Conservation (phyloP, 805 yeast species). For the Candida maltosa region DNA sequence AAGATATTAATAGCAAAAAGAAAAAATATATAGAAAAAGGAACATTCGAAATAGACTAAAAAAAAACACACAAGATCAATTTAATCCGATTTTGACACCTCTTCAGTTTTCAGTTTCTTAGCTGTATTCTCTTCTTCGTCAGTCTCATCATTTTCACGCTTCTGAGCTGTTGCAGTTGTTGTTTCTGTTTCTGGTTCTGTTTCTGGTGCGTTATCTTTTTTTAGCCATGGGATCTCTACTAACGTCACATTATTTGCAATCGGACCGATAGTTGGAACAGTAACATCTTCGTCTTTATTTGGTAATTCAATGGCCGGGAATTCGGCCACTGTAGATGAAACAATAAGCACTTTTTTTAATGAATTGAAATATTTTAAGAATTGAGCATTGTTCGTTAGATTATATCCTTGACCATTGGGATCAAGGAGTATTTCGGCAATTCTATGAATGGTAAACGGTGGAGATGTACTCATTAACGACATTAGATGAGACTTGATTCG, state of each 20-base stretch:
- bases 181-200: background rate
- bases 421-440: constrained; percentile 44
- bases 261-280: background rate
- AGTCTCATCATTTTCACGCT: background rate
- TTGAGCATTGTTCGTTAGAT: constrained; percentile 21
- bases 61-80: too few relatives aligned
- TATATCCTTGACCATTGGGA: constrained; percentile 35
- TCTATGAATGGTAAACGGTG: constrained; percentile 49
- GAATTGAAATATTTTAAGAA: constrained; percentile 45
- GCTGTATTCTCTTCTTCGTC: background rate
- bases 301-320: constrained; percentile 14
- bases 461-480: constrained; percentile 19
- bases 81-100: background rate
- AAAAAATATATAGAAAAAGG: background rate
- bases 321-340: constrained; percentile 25
- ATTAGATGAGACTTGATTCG: constrained; percentile 30
- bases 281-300: background rate
- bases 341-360: constrained; percentile 26
- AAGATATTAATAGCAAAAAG: background rate
- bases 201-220: constrained; percentile 4
- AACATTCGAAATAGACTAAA: background rate
- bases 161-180: background rate
- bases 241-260: constrained; percentile 18
- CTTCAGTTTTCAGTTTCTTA: background rate
- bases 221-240: constrained; percentile 29